These are phyloP conservation scores for Noccaea bulbosa DNA, from an alignment of 345 rosid species.

Conservation along the genomic window DNA sequence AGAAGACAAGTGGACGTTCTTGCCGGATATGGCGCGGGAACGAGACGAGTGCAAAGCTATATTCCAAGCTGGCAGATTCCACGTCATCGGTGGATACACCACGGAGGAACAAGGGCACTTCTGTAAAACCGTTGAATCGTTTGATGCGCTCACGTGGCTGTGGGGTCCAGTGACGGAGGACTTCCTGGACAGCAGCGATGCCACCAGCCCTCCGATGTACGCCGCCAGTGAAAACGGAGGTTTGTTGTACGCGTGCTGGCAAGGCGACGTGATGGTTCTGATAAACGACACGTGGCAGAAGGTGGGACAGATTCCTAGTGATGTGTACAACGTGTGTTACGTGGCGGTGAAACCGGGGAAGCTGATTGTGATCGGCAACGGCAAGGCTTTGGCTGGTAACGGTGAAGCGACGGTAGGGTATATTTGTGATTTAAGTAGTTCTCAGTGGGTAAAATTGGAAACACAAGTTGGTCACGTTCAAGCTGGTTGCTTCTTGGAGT, in stretches of 20 bases:
- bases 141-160: conserved; percentile 48
- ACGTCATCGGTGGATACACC: conserved; percentile 74
- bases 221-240: conserved; percentile 29
- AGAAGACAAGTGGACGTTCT: conserved; percentile 52
- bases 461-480: conserved; percentile 60
- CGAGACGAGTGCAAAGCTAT: conserved; percentile 78
- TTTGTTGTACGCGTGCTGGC: conserved; percentile 48
- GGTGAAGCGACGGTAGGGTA: conserved; percentile 29
- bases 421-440: conserved; percentile 27
- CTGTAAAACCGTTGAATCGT: conserved; percentile 52
- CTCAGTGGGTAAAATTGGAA: conserved; percentile 56
- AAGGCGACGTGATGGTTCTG: conserved; percentile 46
- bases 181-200: conserved; percentile 31
- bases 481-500: conserved; percentile 63
- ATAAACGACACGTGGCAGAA: conserved; percentile 50
- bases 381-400: conserved; percentile 43
- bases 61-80: conserved; percentile 67
- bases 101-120: conserved; percentile 79
- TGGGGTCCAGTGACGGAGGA: conserved; percentile 53
- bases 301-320: conserved; percentile 57
- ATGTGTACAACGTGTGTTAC: conserved; percentile 45
- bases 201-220: conserved; percentile 51
- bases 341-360: conserved; percentile 52
- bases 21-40: conserved; percentile 74
- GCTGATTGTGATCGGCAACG: conserved; percentile 64